Percentiles rank a stretch among this genome's conserved stretches.
phyloP scores from a whole-genome alignment of 495 filamentous ascomycete species.

The Penicillium simplicissimum region DNA sequence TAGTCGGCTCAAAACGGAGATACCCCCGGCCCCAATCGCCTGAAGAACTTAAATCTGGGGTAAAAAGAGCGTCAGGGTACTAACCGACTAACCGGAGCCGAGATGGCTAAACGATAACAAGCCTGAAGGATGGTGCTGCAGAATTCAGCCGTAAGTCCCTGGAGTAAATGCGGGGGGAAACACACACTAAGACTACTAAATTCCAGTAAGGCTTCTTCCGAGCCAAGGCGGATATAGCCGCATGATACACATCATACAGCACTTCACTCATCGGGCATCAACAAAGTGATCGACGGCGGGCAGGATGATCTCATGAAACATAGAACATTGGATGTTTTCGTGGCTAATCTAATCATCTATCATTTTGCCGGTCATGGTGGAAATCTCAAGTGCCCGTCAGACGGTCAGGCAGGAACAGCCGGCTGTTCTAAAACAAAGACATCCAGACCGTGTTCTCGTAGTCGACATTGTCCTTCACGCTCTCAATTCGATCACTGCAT shows the following conservation, averaged over 20 bases:
- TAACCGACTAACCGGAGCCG: not conserved
- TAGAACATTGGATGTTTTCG: not conserved
- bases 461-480: constrained; percentile 29
- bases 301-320: not conserved
- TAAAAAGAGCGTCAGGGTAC: not conserved
- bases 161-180: not conserved
- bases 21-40: not conserved
- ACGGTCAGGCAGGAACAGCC: not conserved
- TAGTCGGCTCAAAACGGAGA: constrained; percentile 1
- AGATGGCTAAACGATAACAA: not conserved
- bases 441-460: constrained; percentile 28
- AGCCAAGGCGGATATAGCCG: not conserved
- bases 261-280: not conserved
- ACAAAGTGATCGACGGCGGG: not conserved
- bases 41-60: constrained; percentile 1
- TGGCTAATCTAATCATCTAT: constrained; percentile 1
- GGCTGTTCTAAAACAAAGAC: constrained; percentile 7
- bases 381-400: not conserved
- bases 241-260: not conserved
- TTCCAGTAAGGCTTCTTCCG: not conserved
- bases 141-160: constrained; percentile 1
- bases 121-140: not conserved
- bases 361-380: not conserved
- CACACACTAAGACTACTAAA: not conserved
- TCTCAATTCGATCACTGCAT: constrained; percentile 32